Evolutionary conservation across 2,329 filamentous ascomycete genomes (phyloP).

Genomic region (Orbilia oligospora): DNA sequence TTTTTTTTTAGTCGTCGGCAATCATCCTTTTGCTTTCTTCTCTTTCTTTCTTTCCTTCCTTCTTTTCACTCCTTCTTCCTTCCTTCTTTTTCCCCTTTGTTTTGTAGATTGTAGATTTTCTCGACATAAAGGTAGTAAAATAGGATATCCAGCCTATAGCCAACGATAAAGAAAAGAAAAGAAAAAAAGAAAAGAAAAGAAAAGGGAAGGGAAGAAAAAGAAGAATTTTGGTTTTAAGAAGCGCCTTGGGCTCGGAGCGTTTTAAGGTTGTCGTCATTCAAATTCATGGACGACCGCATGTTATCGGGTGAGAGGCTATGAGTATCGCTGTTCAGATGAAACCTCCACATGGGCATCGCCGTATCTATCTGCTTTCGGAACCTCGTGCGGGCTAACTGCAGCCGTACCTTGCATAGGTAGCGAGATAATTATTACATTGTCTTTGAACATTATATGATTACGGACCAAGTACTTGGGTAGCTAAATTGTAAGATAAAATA

Average conservation of each 20-base stretch:
- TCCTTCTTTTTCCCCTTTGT: background rate
- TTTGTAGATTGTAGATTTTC: background rate
- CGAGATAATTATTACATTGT: background rate
- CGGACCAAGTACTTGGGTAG: no score
- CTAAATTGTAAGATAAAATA: no score
- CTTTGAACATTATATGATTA: background rate
- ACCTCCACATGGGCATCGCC: conserved; percentile 34
- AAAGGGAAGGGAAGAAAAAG: no score
- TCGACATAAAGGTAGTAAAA: background rate
- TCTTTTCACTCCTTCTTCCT: no score
- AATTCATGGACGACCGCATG: conserved; percentile 9
- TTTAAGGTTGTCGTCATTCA: conserved; percentile 8
- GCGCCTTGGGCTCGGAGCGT: background rate
- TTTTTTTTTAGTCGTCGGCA: background rate
- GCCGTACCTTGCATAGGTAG: conserved; percentile 26
- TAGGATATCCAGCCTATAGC: background rate
- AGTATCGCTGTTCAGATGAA: conserved; percentile 35
- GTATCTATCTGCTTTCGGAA: conserved; percentile 8
- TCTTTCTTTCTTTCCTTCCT: background rate
- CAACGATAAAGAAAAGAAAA: no score
- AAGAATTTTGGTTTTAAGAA: background rate
- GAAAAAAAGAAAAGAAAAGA: no score
- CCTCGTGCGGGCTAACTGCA: conserved; percentile 17
- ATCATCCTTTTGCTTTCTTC: background rate
- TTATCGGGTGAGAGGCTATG: conserved; percentile 1